These are phyloP conservation scores for Apiospora sp. DNA, from an alignment of 2,329 filamentous ascomycete genomes.

Conservation along the genomic window DNA sequence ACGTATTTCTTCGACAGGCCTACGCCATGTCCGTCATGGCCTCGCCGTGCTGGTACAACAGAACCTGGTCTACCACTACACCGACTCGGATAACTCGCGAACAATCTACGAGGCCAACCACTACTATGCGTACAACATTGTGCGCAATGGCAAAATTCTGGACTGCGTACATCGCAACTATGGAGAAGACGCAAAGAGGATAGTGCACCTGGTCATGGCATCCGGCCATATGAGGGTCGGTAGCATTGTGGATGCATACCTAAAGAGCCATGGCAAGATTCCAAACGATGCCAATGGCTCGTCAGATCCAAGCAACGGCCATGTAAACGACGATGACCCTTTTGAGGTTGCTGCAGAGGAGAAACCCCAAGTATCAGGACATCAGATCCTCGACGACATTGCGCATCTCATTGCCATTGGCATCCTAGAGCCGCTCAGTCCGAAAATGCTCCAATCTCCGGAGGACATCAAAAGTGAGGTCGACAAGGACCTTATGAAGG, in stretches of 20 bases:
- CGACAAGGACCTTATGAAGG: constrained; percentile 67
- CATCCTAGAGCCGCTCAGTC: constrained; percentile 70
- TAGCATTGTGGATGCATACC: constrained; percentile 65
- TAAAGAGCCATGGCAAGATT: constrained; percentile 42
- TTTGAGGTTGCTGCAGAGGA: constrained; percentile 38
- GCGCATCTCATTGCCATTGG: constrained; percentile 68
- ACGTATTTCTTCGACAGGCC: constrained; percentile 75
- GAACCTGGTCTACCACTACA: constrained; percentile 80
- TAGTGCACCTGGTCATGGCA: constrained; percentile 78
- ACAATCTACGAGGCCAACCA: constrained; percentile 88
- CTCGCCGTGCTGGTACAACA: constrained; percentile 88
- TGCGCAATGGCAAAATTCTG: constrained; percentile 83
- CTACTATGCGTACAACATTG: constrained; percentile 80
- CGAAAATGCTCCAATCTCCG: constrained; percentile 65
- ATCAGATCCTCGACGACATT: constrained; percentile 58
- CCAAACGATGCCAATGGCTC: constrained; percentile 40
- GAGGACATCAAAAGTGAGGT: constrained; percentile 68
- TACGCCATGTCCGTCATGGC: constrained; percentile 81
- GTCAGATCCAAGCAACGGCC: constrained; percentile 44
- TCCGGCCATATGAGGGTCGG: constrained; percentile 79
- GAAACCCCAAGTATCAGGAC: background rate
- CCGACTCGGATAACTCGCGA: constrained; percentile 65
- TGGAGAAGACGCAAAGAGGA: constrained; percentile 75
- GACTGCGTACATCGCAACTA: constrained; percentile 77
- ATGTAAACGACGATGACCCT: constrained; percentile 38